A percentile compares a stretch with the other conserved stretches of the same genome.
phyloP scores from a whole-genome alignment of 139 green algal species.

The Volvox africanus region DNA sequence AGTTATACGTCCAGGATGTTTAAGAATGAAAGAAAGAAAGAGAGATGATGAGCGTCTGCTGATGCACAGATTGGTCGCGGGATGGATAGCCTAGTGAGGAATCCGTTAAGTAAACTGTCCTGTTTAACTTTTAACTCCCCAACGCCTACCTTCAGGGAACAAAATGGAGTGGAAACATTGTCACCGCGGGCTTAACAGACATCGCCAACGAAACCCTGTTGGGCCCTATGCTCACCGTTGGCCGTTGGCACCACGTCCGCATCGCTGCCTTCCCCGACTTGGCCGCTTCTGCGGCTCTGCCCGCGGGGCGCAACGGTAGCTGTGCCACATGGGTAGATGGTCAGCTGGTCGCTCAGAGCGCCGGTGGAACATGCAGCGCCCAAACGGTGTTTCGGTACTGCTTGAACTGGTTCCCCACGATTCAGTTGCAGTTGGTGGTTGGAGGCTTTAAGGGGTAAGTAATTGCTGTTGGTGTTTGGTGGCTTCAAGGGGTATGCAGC shows the following conservation, averaged over 20 bases:
- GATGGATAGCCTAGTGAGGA: too few relatives aligned
- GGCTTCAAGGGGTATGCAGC: too few relatives aligned
- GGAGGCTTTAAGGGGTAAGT: constrained; percentile 28
- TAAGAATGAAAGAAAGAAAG: too few relatives aligned
- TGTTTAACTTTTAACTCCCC: too few relatives aligned
- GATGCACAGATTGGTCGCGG: too few relatives aligned
- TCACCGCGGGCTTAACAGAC: background rate
- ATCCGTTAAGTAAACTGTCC: too few relatives aligned
- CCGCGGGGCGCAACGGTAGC: background rate
- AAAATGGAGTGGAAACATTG: constrained; percentile 17
- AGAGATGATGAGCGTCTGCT: too few relatives aligned
- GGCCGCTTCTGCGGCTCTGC: background rate
- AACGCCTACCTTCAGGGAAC: background rate
- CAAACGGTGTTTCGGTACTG: constrained; percentile 14
- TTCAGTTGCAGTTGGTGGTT: constrained; percentile 6
- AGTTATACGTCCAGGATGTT: too few relatives aligned
- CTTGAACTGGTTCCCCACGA: background rate
- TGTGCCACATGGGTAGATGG: constrained; percentile 35
- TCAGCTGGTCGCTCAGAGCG: background rate
- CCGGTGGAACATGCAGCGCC: background rate
- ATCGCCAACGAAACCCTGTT: constrained; percentile 12
- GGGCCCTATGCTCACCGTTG: background rate
- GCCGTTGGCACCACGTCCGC: constrained; percentile 44
- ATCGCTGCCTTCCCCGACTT: background rate
- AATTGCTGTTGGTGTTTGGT: too few relatives aligned